These are phyloP conservation scores for Erodium maritimum DNA, from an alignment of 345 rosid genomes.

Conservation along the genomic window DNA sequence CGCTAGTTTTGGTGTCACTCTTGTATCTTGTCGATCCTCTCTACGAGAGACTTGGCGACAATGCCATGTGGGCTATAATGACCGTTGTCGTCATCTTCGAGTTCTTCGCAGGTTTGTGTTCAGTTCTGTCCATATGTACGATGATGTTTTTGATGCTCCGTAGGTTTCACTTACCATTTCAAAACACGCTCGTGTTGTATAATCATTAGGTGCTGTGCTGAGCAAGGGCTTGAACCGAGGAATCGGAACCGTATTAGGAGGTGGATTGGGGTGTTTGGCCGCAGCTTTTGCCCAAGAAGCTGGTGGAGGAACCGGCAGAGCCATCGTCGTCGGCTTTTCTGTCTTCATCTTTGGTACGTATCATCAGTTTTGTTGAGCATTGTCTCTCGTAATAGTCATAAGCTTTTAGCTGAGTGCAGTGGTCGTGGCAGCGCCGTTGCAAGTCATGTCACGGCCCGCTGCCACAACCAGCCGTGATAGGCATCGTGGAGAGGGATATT, in stretches of 20 bases:
- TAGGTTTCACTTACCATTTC: too few relatives aligned
- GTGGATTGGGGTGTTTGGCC: slow-evolving; percentile 42
- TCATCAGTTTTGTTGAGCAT: too few relatives aligned
- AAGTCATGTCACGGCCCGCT: too few relatives aligned
- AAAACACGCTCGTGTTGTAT: too few relatives aligned
- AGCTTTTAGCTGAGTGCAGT: too few relatives aligned
- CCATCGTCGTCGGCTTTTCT: slow-evolving; percentile 28
- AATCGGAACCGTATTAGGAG: slow-evolving; percentile 52
- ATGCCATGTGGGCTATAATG: slow-evolving; percentile 79
- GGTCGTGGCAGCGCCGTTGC: too few relatives aligned
- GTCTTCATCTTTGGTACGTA: slow-evolving; percentile 45
- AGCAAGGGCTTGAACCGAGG: slow-evolving; percentile 66
- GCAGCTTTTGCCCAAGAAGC: slow-evolving; percentile 36
- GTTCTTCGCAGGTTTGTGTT: slow-evolving; percentile 44
- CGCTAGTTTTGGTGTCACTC: slow-evolving; percentile 52
- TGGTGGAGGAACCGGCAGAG: slow-evolving; percentile 32
- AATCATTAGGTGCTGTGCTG: slow-evolving; percentile 47
- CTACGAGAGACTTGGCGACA: slow-evolving; percentile 43
- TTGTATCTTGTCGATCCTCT: slow-evolving; percentile 46
- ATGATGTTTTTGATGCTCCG: too few relatives aligned
- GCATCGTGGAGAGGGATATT: too few relatives aligned
- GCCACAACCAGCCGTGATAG: too few relatives aligned
- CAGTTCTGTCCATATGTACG: too few relatives aligned
- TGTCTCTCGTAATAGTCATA: too few relatives aligned
- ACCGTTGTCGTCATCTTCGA: slow-evolving; percentile 64